Conservation (phyloP, 2,329 filamentous ascomycete genomes). For the Nemania diffusa region DNA sequence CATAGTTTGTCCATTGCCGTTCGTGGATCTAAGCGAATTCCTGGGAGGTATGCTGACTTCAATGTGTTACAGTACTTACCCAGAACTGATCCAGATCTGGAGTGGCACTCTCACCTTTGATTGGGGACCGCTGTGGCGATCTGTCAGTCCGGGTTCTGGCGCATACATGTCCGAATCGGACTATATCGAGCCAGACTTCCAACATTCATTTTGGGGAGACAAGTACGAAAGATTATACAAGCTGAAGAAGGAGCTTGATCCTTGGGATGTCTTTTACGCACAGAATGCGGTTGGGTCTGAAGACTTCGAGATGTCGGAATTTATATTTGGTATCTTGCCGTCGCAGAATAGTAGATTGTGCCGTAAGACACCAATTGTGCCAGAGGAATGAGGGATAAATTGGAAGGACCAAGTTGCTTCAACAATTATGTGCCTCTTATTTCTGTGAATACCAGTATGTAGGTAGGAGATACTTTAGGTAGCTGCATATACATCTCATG, state of each 20-base stretch:
- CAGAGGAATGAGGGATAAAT: background rate
- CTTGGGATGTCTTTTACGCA: slow-evolving; percentile 51
- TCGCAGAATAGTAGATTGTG: slow-evolving; percentile 46
- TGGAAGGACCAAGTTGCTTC: background rate
- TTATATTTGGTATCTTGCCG: slow-evolving; percentile 43
- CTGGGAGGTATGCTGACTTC: slow-evolving; percentile 6
- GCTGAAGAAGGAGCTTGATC: slow-evolving; percentile 52
- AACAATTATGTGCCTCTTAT: background rate
- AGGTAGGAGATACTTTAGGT: background rate
- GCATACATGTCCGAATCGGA: slow-evolving; percentile 50
- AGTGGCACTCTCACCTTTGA: slow-evolving; percentile 42
- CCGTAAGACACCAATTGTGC: slow-evolving; percentile 35
- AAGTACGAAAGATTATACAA: slow-evolving; percentile 50
- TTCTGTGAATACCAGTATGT: background rate
- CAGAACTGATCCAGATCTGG: slow-evolving; percentile 43
- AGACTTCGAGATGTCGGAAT: slow-evolving; percentile 50
- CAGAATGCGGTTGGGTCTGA: slow-evolving; percentile 53
- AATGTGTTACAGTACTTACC: slow-evolving; percentile 40
- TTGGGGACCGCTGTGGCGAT: slow-evolving; percentile 40
- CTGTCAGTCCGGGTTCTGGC: slow-evolving; percentile 41
- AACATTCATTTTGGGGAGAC: slow-evolving; percentile 51
- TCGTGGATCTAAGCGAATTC: background rate
- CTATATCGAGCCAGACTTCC: slow-evolving; percentile 52
- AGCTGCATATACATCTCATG: background rate
- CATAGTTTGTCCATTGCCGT: background rate